Base-by-base conservation (phyloP, 805 yeast genomes). In the Komagataella mondaviorum region DNA sequence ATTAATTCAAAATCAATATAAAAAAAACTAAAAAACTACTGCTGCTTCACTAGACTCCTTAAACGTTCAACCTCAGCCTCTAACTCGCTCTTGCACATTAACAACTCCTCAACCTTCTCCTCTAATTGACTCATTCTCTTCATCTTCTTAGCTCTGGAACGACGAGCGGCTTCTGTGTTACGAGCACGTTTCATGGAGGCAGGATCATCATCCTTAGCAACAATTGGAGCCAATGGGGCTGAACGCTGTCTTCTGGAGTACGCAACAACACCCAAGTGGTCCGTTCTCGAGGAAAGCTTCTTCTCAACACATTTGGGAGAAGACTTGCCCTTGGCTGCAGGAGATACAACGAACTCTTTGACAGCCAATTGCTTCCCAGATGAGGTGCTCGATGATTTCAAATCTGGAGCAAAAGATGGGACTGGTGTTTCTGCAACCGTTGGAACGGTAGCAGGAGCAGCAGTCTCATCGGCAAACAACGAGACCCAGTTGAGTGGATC, bases 131-230 rank as follows among this genome's bases (percentile, higher is more conserved):
- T 60, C 88, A 90, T 85, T 66, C 95, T 79, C 65, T 86, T 86
- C 82, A 85, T 81, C 68, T 90, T 88, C 66, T 96, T 81, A 22
- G 96, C 96, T 62, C 97, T 76, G 23, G 96, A 88, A 63, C 96
- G 80, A 67, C 97, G 81, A 6, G 97, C 97, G 58, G 98, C 97
- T 64, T 89, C 96, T n/a, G 91, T 91, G 76, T 93, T 91, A 68
- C 91, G 83, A 6, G 98, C 98, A 65, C 98, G 83, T 72, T 91
- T 91, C 60, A 85, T 66, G 48, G 88, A 78, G 52, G 76, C 77
- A n/a, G 83, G 78, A 65, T 89, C 96, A 49, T 64, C 68, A 23
- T 71, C 64, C 47, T 75, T 77, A 36, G 78, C 73, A 48, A 77
- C 76, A 52, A 89, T 75, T 7, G 95, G 95, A 57, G 75, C 71